phyloP scores from a whole-genome alignment of 495 filamentous ascomycete genomes.

The Evernia prunastri region DNA sequence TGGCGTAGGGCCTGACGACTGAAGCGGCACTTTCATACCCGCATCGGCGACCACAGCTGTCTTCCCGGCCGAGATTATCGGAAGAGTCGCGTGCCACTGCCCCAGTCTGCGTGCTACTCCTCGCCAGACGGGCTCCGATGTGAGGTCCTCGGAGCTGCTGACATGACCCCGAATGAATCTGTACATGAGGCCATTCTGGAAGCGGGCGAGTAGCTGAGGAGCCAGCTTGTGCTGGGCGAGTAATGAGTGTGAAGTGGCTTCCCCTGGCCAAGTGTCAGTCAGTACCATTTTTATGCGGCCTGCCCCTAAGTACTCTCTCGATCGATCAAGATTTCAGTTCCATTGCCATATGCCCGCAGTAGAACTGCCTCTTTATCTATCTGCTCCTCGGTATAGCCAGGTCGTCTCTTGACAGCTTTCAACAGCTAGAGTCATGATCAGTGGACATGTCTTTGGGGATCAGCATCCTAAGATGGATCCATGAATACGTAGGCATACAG shows the following conservation, averaged over 20 bases:
- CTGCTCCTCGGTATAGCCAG: constrained; percentile 68
- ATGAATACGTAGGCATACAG: constrained; percentile 46
- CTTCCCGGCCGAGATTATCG: constrained; percentile 26
- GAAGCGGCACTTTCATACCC: constrained; percentile 24
- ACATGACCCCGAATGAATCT: constrained; percentile 76
- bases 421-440: constrained; percentile 47
- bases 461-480: neutral
- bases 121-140: constrained; percentile 62
- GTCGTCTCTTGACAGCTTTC: constrained; percentile 77
- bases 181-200: constrained; percentile 95
- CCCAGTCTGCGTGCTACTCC: constrained; percentile 77
- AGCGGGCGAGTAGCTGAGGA: constrained; percentile 81
- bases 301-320: constrained; percentile 66
- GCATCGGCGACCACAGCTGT: constrained; percentile 30
- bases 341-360: constrained; percentile 88
- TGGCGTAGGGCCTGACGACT: neutral
- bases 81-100: constrained; percentile 88
- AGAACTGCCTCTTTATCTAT: constrained; percentile 83
- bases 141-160: constrained; percentile 72
- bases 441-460: constrained; percentile 4
- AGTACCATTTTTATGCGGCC: constrained; percentile 8
- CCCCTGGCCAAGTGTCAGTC: constrained; percentile 43
- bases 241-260: constrained; percentile 62
- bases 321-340: constrained; percentile 93
- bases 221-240: constrained; percentile 76